Conservation (phyloP, 2,329 filamentous ascomycete species). For the Chaetomium strumarium region DNA sequence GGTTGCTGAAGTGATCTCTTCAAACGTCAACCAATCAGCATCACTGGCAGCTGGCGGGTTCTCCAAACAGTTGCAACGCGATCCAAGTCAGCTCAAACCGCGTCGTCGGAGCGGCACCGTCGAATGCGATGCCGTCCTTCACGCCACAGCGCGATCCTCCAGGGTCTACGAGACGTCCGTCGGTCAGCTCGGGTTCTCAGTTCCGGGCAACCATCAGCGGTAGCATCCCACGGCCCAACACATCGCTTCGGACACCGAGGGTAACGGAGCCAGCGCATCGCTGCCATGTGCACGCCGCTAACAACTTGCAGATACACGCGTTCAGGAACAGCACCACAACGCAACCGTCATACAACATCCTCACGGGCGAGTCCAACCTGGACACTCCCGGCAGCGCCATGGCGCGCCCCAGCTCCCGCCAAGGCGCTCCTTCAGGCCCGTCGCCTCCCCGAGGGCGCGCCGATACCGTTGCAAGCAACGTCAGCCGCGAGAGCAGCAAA, state of each 20-base stretch:
- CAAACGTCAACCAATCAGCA: conserved; percentile 11
- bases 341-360: conserved; percentile 35
- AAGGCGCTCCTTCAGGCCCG: conserved; percentile 17
- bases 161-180: conserved; percentile 23
- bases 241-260: conserved; percentile 27
- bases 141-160: conserved; percentile 27
- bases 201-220: conserved; percentile 25
- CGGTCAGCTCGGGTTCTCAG: conserved; percentile 21
- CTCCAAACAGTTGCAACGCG: conserved; percentile 10
- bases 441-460: conserved; percentile 22
- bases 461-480: conserved; percentile 32
- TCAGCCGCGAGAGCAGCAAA: conserved; percentile 54
- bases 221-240: conserved; percentile 25
- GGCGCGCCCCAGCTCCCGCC: conserved; percentile 24
- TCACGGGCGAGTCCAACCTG: conserved; percentile 31
- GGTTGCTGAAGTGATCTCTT: too few species aligned
- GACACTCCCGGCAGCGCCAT: conserved; percentile 15
- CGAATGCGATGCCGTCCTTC: conserved; percentile 20
- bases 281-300: background rate
- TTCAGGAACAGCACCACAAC: conserved; percentile 26
- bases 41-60: background rate
- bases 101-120: conserved; percentile 3
- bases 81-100: conserved; percentile 13
- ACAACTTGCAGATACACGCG: conserved; percentile 23
- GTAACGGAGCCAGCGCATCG: conserved; percentile 20